Evolutionary conservation across 1,284 basidiomycete genomes (phyloP).

Genomic region (Neolentinus lepideus): DNA sequence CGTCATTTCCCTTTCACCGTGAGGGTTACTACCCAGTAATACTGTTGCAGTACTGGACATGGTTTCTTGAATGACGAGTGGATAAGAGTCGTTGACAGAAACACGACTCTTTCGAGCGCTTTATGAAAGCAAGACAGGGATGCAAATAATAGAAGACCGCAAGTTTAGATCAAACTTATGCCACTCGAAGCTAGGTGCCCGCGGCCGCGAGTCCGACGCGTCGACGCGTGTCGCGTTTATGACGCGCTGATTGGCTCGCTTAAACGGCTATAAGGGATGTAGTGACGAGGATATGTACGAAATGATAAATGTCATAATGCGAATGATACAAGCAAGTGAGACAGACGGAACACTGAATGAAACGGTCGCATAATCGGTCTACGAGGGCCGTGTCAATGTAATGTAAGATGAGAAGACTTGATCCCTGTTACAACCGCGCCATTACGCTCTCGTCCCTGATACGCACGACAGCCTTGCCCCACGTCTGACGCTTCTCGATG

Average conservation of each 20-base stretch:
- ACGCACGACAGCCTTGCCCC: slow-evolving; percentile 84
- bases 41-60: not conserved
- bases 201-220: not conserved
- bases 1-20: slow-evolving; percentile 44
- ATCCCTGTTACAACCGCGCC: slow-evolving; percentile 23
- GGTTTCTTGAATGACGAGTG: too few species aligned
- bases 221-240: not conserved
- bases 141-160: too few species aligned
- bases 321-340: too few species aligned
- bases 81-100: too few species aligned
- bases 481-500: slow-evolving; percentile 80
- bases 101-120: not conserved
- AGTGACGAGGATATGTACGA: not conserved
- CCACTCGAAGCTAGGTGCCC: too few species aligned
- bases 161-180: too few species aligned
- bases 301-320: slow-evolving; percentile 14
- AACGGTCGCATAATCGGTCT: too few species aligned
- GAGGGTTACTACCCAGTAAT: not conserved
- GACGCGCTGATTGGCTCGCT: not conserved
- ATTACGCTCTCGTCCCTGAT: slow-evolving; percentile 37
- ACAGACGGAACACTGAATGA: too few species aligned
- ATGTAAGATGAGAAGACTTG: too few species aligned
- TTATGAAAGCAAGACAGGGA: not conserved
- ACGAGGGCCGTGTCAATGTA: too few species aligned
- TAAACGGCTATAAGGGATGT: not conserved